These are phyloP conservation scores for Penicillium sp. DNA, from an alignment of 2,329 filamentous ascomycete genomes.

Conservation along the genomic window DNA sequence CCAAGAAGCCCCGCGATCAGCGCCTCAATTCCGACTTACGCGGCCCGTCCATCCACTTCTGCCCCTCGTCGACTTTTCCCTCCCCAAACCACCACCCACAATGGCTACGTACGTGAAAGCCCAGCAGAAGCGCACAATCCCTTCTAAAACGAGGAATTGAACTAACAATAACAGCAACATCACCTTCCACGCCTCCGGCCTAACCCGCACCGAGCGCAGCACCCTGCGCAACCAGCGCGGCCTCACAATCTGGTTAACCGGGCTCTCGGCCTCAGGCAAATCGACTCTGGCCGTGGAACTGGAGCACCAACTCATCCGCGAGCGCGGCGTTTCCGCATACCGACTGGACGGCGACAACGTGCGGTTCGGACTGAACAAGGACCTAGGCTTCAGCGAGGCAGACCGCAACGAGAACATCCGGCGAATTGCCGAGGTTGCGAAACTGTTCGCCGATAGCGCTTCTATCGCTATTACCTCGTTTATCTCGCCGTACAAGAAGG, in stretches of 20 bases:
- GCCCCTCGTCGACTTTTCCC: constrained; percentile 11
- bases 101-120: constrained; percentile 40
- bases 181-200: constrained; percentile 42
- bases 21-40: constrained; percentile 15
- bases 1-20: constrained; percentile 22
- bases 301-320: constrained; percentile 79
- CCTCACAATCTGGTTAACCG: constrained; percentile 96
- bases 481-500: constrained; percentile 88
- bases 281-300: constrained; percentile 94
- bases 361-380: constrained; percentile 95
- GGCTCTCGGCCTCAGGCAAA: constrained; percentile 92
- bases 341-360: constrained; percentile 97
- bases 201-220: constrained; percentile 41
- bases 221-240: constrained; percentile 69
- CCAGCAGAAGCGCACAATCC: no score
- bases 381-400: constrained; percentile 86
- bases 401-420: constrained; percentile 98
- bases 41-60: constrained; percentile 13
- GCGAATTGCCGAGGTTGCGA: constrained; percentile 91
- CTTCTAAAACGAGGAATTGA: background rate
- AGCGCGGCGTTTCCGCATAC: constrained; percentile 76
- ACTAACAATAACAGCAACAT: constrained; percentile 37
- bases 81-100: constrained; percentile 10
- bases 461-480: constrained; percentile 90
- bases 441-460: constrained; percentile 87